Evolutionary conservation across 2,329 filamentous ascomycete genomes (phyloP), one percentile per base, ranked within the genome.

Genomic region (Xylaria sp.): DNA sequence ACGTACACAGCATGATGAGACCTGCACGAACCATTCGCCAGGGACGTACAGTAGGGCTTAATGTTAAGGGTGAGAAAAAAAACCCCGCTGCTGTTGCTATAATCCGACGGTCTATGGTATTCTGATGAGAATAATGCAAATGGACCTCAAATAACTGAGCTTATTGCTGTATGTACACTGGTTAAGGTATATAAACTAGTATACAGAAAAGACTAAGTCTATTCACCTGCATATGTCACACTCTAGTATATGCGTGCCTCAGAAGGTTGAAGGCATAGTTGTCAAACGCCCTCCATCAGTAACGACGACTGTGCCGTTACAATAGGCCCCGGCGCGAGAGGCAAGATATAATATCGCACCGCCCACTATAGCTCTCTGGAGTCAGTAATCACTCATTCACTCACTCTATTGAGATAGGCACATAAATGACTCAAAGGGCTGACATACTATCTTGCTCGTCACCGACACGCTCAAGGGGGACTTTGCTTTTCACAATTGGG

Each of bases 321-420:
- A 78, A 73, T 89, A 91, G 3, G 84, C 85, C 0, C 89, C 89
- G 2, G 88, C 87, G 64, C 83, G 78, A 51, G 85, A 87, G 3
- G 85, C 85, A 71, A 92, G 78, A 78, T 87, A 91, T 53, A 92
- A 72, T 25, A 91, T 82, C 50, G 85, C 79, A 1, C 88, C 88
- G 1, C 83, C 85, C 79, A 92, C 28, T 31, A 31, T 9, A 31
- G 28, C 9, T 31, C 28, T 4, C 28, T 5, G 9, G 28, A 4
- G 28, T 31, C 28, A 31, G 28, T 4, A 31, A 31, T 31, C 4
- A 9, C 28, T 5, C 9, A 9, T 31, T 31, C n/a, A n/a, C n/a
- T n/a, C n/a, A n/a, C n/a, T 31, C 28, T 4, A 31, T 4, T 31
- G 28, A 31, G 28, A 31, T 31, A 31, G 28, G 28, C 28, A 9